These are phyloP conservation scores for Aspergillus ochraceus DNA, from an alignment of 2,329 filamentous ascomycete species.

Conservation along the genomic window DNA sequence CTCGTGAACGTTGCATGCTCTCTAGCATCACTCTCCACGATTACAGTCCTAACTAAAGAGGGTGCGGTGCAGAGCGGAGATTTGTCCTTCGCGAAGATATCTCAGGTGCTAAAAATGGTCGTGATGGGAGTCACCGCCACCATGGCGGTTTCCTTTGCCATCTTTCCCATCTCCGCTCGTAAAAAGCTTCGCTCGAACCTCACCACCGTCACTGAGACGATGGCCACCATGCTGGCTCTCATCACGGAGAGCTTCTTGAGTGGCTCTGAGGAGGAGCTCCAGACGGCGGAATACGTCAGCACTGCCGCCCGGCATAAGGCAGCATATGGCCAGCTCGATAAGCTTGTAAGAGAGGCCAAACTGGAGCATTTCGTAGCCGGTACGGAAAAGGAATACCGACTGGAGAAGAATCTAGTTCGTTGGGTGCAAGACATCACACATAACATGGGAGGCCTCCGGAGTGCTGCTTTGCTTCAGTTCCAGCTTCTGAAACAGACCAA, in stretches of 20 bases:
- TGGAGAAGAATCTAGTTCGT: constrained; percentile 77
- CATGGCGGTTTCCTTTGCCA: constrained; percentile 70
- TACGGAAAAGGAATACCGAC: constrained; percentile 72
- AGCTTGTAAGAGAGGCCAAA: constrained; percentile 80
- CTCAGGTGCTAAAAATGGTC: constrained; percentile 80
- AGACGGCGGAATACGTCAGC: constrained; percentile 63
- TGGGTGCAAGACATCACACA: constrained; percentile 84
- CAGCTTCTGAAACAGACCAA: constrained; percentile 69
- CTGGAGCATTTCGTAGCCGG: constrained; percentile 84
- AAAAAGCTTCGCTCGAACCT: constrained; percentile 71
- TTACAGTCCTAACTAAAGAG: constrained; percentile 88
- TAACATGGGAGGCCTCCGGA: constrained; percentile 84
- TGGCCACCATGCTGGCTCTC: constrained; percentile 77
- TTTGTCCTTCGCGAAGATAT: constrained; percentile 78
- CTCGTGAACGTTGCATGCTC: constrained; percentile 84
- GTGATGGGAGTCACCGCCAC: constrained; percentile 73
- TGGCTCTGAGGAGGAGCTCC: constrained; percentile 76
- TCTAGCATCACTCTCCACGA: constrained; percentile 81
- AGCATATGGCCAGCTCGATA: constrained; percentile 69
- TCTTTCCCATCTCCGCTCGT: constrained; percentile 78
- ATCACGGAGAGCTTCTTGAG: constrained; percentile 83
- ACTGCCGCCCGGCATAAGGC: constrained; percentile 65
- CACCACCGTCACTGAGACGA: constrained; percentile 69
- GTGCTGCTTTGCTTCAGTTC: constrained; percentile 87
- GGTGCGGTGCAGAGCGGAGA: constrained; percentile 79